Evolutionary conservation across 1,284 basidiomycete species (phyloP).

Genomic region (Mycena citricolor): DNA sequence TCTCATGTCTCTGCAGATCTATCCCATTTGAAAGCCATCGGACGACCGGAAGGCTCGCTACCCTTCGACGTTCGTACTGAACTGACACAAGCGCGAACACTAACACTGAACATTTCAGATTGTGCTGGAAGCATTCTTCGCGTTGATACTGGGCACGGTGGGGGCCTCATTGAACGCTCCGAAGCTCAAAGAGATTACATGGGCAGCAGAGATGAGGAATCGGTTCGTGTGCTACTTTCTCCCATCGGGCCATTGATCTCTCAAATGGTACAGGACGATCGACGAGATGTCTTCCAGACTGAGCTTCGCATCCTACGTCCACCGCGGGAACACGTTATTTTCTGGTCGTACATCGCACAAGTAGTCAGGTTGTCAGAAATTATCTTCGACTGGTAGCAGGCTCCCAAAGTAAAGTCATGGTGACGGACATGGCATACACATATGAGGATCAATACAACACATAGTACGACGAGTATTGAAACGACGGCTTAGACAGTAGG

Average conservation of each 20-base stretch:
- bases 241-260: conserved; percentile 3
- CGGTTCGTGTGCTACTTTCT: conserved; percentile 46
- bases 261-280: conserved; percentile 65
- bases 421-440: too few species aligned
- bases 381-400: too few species aligned
- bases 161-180: conserved; percentile 73
- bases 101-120: conserved; percentile 47
- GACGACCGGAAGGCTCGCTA: conserved; percentile 61
- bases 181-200: conserved; percentile 74
- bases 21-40: conserved; percentile 72
- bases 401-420: too few species aligned
- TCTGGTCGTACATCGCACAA: too few species aligned
- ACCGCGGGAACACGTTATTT: conserved; percentile 57
- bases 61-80: conserved; percentile 54
- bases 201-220: conserved; percentile 88
- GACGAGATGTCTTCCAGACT: conserved; percentile 79
- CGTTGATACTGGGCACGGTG: conserved; percentile 66
- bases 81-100: neutral
- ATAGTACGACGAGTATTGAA: too few species aligned
- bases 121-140: conserved; percentile 62
- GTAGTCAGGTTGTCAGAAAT: too few species aligned
- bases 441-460: too few species aligned
- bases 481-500: conserved; percentile 62
- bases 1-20: conserved; percentile 48
- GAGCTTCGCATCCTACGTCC: conserved; percentile 69